A percentile compares a stretch with the other conserved stretches of the same genome.
Conservation (phyloP, 1,139 yeast species). For the Zygosaccharomyces pseudobailii region DNA sequence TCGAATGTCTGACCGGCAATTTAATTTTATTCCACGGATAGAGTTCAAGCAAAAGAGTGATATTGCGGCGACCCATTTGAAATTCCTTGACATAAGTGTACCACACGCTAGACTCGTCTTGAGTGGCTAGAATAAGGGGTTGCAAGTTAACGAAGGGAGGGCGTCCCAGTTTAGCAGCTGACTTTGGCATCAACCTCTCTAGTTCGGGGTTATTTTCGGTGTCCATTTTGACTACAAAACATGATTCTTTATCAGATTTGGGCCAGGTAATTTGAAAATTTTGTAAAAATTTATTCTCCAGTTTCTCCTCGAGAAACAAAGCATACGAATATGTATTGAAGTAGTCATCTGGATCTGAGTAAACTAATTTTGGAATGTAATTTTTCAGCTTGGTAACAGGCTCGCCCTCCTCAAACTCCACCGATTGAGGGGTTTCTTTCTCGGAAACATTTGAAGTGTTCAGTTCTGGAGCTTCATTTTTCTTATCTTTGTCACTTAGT, state of each 20-base stretch:
- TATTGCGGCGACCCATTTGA: slow-evolving; percentile 33
- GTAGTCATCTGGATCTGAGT: slow-evolving; percentile 48
- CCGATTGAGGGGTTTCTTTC: not conserved
- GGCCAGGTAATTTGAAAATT: slow-evolving; percentile 54
- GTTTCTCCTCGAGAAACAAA: slow-evolving; percentile 55
- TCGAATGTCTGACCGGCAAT: slow-evolving; percentile 40
- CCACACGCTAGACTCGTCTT: slow-evolving; percentile 41
- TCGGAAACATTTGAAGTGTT: not conserved
- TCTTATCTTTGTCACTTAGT: not conserved
- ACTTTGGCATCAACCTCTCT: slow-evolving; percentile 36
- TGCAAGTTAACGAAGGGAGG: slow-evolving; percentile 42
- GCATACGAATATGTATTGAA: slow-evolving; percentile 57
- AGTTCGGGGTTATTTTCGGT: slow-evolving; percentile 38
- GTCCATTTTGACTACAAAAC: slow-evolving; percentile 33
- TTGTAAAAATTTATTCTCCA: slow-evolving; percentile 43
- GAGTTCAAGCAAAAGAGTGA: slow-evolving; percentile 47
- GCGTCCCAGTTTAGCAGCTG: slow-evolving; percentile 36
- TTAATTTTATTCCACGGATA: slow-evolving; percentile 54
- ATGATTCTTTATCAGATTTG: slow-evolving; percentile 43
- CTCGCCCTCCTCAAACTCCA: slow-evolving; percentile 33
- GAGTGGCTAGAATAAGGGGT: slow-evolving; percentile 40
- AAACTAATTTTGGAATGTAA: slow-evolving; percentile 43
- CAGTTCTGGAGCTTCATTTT: not conserved
- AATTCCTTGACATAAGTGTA: slow-evolving; percentile 43
- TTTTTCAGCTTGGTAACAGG: slow-evolving; percentile 29